These are phyloP conservation scores for Lecanicillium sp. DNA, from an alignment of 2,329 filamentous ascomycete species.

Conservation along the genomic window DNA sequence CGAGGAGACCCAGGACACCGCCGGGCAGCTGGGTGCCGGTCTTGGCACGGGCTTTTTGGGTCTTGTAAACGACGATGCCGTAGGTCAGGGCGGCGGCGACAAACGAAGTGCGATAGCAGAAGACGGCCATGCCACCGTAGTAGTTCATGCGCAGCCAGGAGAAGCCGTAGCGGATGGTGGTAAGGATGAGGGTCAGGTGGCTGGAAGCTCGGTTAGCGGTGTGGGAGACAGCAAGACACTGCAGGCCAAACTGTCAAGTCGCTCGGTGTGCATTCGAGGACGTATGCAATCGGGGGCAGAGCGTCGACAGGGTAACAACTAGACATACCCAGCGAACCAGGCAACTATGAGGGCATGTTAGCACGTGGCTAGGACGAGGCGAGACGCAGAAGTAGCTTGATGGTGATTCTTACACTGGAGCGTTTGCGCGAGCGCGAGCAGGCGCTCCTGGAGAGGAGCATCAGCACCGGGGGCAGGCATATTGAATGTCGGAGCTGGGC, in stretches of 20 bases:
- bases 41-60: conserved; percentile 78
- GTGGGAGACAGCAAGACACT: background rate
- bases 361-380: conserved; percentile 21
- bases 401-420: conserved; percentile 70
- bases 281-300: conserved; percentile 6
- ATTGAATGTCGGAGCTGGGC: background rate
- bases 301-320: conserved; percentile 12
- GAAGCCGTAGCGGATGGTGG: conserved; percentile 73
- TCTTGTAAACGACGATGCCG: conserved; percentile 98
- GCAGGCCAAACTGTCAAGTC: background rate
- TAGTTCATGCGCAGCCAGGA: conserved; percentile 89
- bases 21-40: conserved; percentile 56
- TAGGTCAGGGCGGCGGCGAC: conserved; percentile 86
- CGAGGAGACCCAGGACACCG: conserved; percentile 59
- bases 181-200: conserved; percentile 79
- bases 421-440: conserved; percentile 76
- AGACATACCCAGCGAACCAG: conserved; percentile 74
- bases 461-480: conserved; percentile 33
- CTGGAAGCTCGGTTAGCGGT: conserved; percentile 37
- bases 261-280: too few species aligned
- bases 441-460: conserved; percentile 66
- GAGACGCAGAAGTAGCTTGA: too few species aligned
- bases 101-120: conserved; percentile 88
- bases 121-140: conserved; percentile 66
- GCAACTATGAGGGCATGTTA: conserved; percentile 49